A percentile compares a stretch with the other conserved stretches of the same genome.
Conservation (phyloP, 148 eudicot genomes). For the Spergularia marina region DNA sequence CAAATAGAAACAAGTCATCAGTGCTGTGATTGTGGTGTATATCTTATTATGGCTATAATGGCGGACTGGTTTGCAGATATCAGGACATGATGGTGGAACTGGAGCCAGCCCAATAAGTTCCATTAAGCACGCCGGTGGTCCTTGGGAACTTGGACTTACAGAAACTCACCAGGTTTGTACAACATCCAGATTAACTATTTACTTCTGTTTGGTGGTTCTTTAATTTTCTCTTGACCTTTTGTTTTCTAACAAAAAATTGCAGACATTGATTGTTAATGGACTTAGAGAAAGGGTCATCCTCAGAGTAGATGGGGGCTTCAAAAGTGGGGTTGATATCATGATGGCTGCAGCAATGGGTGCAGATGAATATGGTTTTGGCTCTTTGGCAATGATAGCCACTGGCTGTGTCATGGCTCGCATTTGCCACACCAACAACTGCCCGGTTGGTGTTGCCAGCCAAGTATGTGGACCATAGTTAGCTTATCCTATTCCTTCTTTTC, state of each 20-base stretch:
- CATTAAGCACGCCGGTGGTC: slow-evolving; percentile 99
- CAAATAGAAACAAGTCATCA: neutral
- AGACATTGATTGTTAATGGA: slow-evolving; percentile 88
- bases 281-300: slow-evolving; percentile 97
- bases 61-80: slow-evolving; percentile 60
- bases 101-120: slow-evolving; percentile 99
- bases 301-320: slow-evolving; percentile 97
- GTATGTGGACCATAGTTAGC: slow-evolving; percentile 24
- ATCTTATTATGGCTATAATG: slow-evolving; percentile 1
- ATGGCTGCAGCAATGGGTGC: slow-evolving; percentile 99
- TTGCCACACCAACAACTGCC: slow-evolving; percentile 98
- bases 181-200: slow-evolving; percentile 9
- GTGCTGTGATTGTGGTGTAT: neutral
- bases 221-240: slow-evolving; percentile 10
- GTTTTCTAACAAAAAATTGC: slow-evolving; percentile 8
- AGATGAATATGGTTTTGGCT: slow-evolving; percentile 99
- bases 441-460: slow-evolving; percentile 99
- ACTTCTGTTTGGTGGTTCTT: neutral
- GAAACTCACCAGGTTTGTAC: slow-evolving; percentile 89
- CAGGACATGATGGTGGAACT: slow-evolving; percentile 99
- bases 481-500: slow-evolving; percentile 10
- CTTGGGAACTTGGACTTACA: slow-evolving; percentile 99
- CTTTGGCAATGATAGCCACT: slow-evolving; percentile 98
- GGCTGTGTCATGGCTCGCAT: slow-evolving; percentile 99
- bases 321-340: slow-evolving; percentile 96